Evolutionary conservation across 2,329 filamentous ascomycete genomes (phyloP).

Genomic region (Chrysoporthe austroafricana): DNA sequence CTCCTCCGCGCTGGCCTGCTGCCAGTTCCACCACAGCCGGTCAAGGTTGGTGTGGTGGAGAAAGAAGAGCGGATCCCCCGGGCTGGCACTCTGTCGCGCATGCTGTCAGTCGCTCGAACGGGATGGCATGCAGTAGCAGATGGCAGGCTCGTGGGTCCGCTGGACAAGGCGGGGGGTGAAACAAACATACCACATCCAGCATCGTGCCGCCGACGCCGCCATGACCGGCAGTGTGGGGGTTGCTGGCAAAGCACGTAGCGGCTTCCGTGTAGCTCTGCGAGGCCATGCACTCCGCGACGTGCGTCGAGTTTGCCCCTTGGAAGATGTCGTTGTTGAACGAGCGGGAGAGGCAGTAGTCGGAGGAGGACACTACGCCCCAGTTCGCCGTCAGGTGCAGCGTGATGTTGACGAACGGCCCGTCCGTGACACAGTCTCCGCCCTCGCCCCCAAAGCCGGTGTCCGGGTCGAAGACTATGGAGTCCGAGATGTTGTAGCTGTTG

Average conservation of each 20-base stretch:
- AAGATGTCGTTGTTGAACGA: conserved; percentile 17
- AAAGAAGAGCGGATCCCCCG: conserved; percentile 42
- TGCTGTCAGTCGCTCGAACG: neutral
- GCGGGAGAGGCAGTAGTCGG: conserved; percentile 19
- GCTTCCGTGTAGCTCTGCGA: conserved; percentile 15
- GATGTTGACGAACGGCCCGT: conserved; percentile 41
- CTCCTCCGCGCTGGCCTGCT: conserved; percentile 31
- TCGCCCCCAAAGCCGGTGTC: conserved; percentile 40
- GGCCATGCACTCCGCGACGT: conserved; percentile 8
- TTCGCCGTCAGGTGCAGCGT: conserved; percentile 33
- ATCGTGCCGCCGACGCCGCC: conserved; percentile 32
- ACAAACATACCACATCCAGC: conserved; percentile 22
- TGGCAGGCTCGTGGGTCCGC: conserved; percentile 36
- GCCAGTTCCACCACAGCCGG: conserved; percentile 38
- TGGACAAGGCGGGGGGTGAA: conserved; percentile 17
- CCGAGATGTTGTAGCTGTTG: conserved; percentile 31
- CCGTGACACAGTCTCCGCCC: conserved; percentile 38
- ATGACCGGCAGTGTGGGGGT: conserved; percentile 34
- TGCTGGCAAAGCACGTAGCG: conserved; percentile 31
- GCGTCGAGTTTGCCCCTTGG: neutral
- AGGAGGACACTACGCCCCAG: conserved; percentile 8
- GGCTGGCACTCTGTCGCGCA: conserved; percentile 26
- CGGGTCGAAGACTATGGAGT: conserved; percentile 37
- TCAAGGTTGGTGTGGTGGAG: conserved; percentile 38
- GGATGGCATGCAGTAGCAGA: no score